These are phyloP conservation scores for Sphagnum fallax DNA, from an alignment of 228 moss, liverwort and hornwort genomes.

Conservation along the genomic window DNA sequence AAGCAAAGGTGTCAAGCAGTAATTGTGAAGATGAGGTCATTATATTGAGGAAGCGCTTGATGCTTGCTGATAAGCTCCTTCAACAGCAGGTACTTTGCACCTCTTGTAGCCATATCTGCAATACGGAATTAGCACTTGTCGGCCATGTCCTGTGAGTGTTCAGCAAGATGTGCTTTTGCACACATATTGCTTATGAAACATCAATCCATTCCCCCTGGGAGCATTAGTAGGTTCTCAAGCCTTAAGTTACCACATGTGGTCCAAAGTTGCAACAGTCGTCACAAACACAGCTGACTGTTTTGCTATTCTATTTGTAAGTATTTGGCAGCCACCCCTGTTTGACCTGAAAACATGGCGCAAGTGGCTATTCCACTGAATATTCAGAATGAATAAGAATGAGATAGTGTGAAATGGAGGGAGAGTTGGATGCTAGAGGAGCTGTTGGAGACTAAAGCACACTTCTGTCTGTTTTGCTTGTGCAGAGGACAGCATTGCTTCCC, in stretches of 20 bases:
- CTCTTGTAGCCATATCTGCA: not conserved
- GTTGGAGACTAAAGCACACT: not conserved
- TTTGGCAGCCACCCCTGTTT: not conserved
- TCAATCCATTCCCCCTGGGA: not conserved
- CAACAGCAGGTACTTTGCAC: conserved; percentile 49
- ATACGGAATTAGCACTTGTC: not conserved
- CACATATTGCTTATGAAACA: not conserved
- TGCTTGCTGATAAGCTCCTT: conserved; percentile 61
- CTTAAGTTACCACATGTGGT: not conserved
- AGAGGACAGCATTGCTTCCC: conserved; percentile 79
- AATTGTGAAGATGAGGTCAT: conserved; percentile 69
- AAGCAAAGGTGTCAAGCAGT: conserved; percentile 34
- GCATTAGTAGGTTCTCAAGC: not conserved
- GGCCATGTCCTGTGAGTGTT: not conserved
- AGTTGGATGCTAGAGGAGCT: not conserved
- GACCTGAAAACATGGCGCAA: not conserved
- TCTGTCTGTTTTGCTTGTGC: conserved; percentile 15
- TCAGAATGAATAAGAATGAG: not conserved
- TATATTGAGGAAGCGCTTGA: conserved; percentile 55
- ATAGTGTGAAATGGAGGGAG: not conserved
- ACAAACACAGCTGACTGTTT: not conserved
- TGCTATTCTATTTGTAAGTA: not conserved
- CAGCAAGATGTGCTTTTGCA: not conserved
- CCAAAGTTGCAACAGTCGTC: not conserved
- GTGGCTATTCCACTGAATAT: not conserved